Percentiles rank a stretch among this genome's conserved stretches.
Evolutionary conservation across 164 flowering plant genomes (phyloP).

Genomic region (Vitis rotundifolia): DNA sequence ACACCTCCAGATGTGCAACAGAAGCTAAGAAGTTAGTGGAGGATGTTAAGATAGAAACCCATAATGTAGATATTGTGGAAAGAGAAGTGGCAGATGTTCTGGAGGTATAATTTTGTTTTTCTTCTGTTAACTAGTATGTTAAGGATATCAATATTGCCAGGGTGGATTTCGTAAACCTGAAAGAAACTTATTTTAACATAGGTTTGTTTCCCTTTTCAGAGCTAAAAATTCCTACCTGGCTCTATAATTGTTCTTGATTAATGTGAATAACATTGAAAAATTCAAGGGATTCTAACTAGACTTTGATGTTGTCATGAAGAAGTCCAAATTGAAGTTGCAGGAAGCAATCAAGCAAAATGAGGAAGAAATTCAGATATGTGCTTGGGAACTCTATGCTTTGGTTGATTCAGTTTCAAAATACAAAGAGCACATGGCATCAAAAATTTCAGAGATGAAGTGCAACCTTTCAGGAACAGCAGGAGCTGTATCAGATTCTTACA

Average conservation of each 20-base stretch:
- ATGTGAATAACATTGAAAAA: not conserved
- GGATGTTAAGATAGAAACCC: conserved; percentile 46
- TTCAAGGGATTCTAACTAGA: not conserved
- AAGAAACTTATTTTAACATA: too few relatives aligned
- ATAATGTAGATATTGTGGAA: conserved; percentile 43
- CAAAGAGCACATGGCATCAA: too few relatives aligned
- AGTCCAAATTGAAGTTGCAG: conserved; percentile 44
- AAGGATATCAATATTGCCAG: not conserved
- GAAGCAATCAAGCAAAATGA: conserved; percentile 43
- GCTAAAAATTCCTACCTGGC: not conserved
- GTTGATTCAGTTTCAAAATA: too few relatives aligned
- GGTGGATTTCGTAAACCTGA: not conserved
- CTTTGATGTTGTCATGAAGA: conserved; percentile 32
- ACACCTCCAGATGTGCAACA: conserved; percentile 41
- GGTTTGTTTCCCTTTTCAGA: too few relatives aligned
- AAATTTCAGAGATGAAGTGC: too few relatives aligned
- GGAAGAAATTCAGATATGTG: too few relatives aligned
- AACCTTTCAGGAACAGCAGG: too few relatives aligned
- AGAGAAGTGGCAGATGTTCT: conserved; percentile 59
- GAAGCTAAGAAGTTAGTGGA: conserved; percentile 53
- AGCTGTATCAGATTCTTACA: too few relatives aligned
- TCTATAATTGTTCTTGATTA: not conserved
- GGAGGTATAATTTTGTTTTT: conserved; percentile 38
- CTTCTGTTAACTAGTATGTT: not conserved
- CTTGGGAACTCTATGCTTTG: too few relatives aligned